Conservation (phyloP, 306 rosid genomes). For the Mucuna pruriens region DNA sequence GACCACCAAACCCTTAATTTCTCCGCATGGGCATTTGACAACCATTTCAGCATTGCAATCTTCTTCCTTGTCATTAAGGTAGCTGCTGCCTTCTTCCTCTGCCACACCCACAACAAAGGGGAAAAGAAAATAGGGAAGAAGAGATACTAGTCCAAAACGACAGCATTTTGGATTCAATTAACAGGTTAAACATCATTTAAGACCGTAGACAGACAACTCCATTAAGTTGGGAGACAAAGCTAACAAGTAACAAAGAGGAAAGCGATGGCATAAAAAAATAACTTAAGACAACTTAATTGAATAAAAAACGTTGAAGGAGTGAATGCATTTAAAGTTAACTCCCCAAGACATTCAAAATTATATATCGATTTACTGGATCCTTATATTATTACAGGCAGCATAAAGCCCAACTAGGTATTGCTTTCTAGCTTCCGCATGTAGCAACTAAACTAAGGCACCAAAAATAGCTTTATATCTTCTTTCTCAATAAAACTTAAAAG, state of each 20-base stretch:
- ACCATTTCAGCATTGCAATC: background rate
- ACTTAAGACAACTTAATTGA: background rate
- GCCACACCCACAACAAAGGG: background rate
- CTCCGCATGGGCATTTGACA: background rate
- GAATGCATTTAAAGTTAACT: background rate
- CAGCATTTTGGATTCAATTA: background rate
- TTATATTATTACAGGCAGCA: constrained; percentile 7
- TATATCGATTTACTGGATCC: background rate
- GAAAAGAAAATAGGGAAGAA: background rate
- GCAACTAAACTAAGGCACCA: constrained; percentile 22
- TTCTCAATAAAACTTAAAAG: constrained; percentile 8
- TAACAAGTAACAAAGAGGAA: background rate
- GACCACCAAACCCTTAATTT: background rate
- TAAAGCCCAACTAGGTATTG: constrained; percentile 9
- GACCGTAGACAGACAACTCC: background rate
- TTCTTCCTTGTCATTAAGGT: background rate
- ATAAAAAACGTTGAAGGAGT: background rate
- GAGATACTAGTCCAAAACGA: background rate
- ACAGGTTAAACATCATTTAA: background rate
- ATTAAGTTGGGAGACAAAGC: background rate
- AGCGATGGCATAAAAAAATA: background rate
- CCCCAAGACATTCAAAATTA: constrained; percentile 8
- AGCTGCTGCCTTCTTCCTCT: background rate
- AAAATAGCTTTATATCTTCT: background rate
- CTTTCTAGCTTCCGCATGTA: constrained; percentile 11